These are phyloP conservation scores for Zasmidium citrigriseum DNA, from an alignment of 2,329 filamentous ascomycete genomes.

Conservation along the genomic window DNA sequence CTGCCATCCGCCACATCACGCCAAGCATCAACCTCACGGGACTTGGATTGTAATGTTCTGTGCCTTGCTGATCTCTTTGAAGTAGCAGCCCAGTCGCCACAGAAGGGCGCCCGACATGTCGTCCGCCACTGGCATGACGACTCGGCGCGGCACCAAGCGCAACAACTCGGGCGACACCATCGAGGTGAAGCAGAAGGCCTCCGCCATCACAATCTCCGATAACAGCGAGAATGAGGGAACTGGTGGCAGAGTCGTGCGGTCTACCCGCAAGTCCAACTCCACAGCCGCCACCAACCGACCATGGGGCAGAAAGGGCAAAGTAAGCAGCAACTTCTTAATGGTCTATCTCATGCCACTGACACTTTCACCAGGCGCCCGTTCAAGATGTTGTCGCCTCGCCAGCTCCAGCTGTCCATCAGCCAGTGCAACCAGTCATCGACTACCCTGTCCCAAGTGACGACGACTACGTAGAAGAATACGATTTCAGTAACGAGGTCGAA, in stretches of 20 bases:
- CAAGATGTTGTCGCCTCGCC: neutral
- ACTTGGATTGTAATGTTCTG: neutral
- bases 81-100: neutral
- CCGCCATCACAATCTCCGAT: slow-evolving; percentile 13
- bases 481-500: slow-evolving; percentile 21
- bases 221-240: slow-evolving; percentile 2
- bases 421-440: slow-evolving; percentile 24
- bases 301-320: slow-evolving; percentile 17
- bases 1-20: no score
- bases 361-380: slow-evolving; percentile 2
- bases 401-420: neutral
- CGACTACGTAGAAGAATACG: slow-evolving; percentile 21
- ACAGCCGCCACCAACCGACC: slow-evolving; percentile 5
- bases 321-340: neutral
- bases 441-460: slow-evolving; percentile 16
- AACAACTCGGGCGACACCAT: slow-evolving; percentile 14
- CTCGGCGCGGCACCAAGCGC: slow-evolving; percentile 10
- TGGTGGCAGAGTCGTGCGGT: neutral
- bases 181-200: slow-evolving; percentile 17
- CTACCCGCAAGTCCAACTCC: neutral
- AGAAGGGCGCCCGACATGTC: neutral
- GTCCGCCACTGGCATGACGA: neutral
- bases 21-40: no score
- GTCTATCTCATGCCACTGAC: neutral
- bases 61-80: neutral